Base-by-base conservation (phyloP, 352 stramenopile species). In the Phytophthora citricola region DNA sequence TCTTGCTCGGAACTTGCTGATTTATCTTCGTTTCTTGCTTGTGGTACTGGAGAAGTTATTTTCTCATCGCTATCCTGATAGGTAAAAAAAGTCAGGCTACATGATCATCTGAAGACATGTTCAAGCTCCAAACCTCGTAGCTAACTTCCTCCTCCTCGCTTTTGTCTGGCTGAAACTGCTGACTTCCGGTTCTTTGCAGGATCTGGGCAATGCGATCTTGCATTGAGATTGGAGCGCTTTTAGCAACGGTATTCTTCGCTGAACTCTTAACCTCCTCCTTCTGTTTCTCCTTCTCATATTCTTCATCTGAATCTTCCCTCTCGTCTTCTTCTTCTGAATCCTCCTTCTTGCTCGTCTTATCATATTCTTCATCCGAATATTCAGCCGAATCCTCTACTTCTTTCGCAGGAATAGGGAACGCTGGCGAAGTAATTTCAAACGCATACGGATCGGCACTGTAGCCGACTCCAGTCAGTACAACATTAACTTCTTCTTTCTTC, bases 161-260 rank as follows among this genome's bases (percentile, higher is more conserved):
- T 43, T 80, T 58, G 5, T 59, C 58, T 12, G 50, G 26, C 4
- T 76, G 53, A 26, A 74, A 61, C 5, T 81, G 67, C 5, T 83
- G 76, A 47, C 83, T 94, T 1, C 87, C 87, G 10, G 85, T 92
- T 7, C 87, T 83, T 54, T 92, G 86, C 20, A 95, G 63, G 44
- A 95, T 94, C 45, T 91, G 66, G 0, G 84, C 81, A 10, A 94
- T 74, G 7, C 87, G 83, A 48, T 94, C 85, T 73, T 95, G 79
- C 44, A 95, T 69, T 0, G 79, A 87, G 1, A 85, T 54, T 15
- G 58, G 26, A 24, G 62, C 46, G n/a, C 34, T 61, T 44, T 71
- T 61, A 5, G 61, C 52, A 34, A 62, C 9, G 2, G 58, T 65
- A 48, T 77, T 75, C 47, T 76, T 80, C 24, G 67, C 58, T 24